phyloP scores from a whole-genome alignment of 2,329 filamentous ascomycete species.

The Diaporthe amygdali region DNA sequence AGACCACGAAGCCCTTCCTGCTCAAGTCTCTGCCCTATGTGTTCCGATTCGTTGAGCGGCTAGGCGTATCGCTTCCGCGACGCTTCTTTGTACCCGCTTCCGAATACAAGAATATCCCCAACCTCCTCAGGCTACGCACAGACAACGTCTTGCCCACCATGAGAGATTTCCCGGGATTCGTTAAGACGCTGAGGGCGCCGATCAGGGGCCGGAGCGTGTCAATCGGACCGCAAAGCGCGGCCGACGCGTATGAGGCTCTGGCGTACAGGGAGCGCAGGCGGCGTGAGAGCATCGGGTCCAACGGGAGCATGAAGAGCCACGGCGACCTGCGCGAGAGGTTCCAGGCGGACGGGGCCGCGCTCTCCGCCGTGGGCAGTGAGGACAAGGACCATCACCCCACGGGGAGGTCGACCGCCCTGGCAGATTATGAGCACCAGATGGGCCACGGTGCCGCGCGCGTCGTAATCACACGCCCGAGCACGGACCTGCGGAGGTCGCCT shows the following conservation, averaged over 20 bases:
- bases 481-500: slow-evolving; percentile 28
- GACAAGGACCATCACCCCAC: slow-evolving; percentile 49
- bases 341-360: slow-evolving; percentile 31
- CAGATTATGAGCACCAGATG: slow-evolving; percentile 76
- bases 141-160: slow-evolving; percentile 91
- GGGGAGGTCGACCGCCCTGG: slow-evolving; percentile 45
- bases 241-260: slow-evolving; percentile 93
- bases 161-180: slow-evolving; percentile 82
- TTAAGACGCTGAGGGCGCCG: slow-evolving; percentile 82
- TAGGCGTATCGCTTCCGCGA: slow-evolving; percentile 80
- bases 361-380: slow-evolving; percentile 32
- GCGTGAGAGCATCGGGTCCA: slow-evolving; percentile 60
- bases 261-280: slow-evolving; percentile 79
- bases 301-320: slow-evolving; percentile 50
- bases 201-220: slow-evolving; percentile 81
- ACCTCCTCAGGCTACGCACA: slow-evolving; percentile 67
- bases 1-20: slow-evolving; percentile 83
- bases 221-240: slow-evolving; percentile 91
- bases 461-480: slow-evolving; percentile 33
- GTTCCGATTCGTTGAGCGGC: slow-evolving; percentile 83
- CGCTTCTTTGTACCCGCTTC: slow-evolving; percentile 91
- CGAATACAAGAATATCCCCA: slow-evolving; percentile 85
- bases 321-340: slow-evolving; percentile 44
- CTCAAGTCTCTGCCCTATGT: slow-evolving; percentile 81
- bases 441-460: slow-evolving; percentile 61